Evolutionary conservation across 352 stramenopile species (phyloP), one percentile per base, ranked within the genome.

Genomic region (Pythium pyrilobum): DNA sequence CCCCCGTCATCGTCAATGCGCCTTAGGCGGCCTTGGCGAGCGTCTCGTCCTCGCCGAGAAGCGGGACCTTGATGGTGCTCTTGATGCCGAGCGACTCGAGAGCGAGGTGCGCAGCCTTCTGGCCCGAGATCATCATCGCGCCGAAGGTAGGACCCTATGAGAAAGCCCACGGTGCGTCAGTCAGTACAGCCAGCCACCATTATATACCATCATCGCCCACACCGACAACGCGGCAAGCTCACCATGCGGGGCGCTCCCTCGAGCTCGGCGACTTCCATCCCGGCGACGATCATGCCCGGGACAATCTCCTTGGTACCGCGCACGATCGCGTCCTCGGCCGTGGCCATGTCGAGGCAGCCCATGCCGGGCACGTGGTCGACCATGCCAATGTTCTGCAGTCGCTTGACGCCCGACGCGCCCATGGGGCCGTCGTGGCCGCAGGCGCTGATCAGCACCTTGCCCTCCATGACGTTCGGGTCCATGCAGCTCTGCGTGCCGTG

Each of bases 401-500:
- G 69, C 71, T 84, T 84, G 50, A 84, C 73, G n/a, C 74, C 74
- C 21, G 71, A 81, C 0, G 74, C 74, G 15, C 74, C 74, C 71
- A 85, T 82, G 7, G 74, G 74, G 21, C 74, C 74, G 48, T 85
- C 74, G 64, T 85, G 74, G 52, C 74, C 74, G 10, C 71, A 82
- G 2, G 71, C 71, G 27, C 69, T 81, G 54, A 85, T 81, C 18
- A 85, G 59, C 53, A 85, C 74, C 56, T 85, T 85, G 59, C 71
- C 70, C 45, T 85, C 74, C 71, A 85, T 82, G 13, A 85, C 74
- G 58, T 85, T 85, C 9, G 74, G 74, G 62, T 85, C 74, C 74
- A 85, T 85, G 70, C 74, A 85, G 56, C 70, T 81, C 67, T 85
- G 74, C 32, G 74, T 85, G 59, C 70, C 72, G 55, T 85, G 74